Evolutionary conservation across 1,139 yeast genomes (phyloP).

Genomic region (Suhomyces maxii): DNA sequence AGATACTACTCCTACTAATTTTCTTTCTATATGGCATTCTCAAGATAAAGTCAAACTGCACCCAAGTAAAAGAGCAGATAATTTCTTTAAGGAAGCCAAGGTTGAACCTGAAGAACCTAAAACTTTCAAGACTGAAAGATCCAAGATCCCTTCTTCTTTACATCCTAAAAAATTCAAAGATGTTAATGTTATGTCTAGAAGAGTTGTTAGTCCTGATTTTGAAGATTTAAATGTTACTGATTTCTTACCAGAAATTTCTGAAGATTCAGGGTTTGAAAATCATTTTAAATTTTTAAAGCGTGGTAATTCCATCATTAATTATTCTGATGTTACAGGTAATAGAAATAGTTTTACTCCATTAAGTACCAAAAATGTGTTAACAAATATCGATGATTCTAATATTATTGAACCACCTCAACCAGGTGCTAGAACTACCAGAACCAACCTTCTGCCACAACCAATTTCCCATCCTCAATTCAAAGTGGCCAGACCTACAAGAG

Average conservation of each 20-base stretch:
- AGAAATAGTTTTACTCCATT: conserved; percentile 29
- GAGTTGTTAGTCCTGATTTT: conserved; percentile 40
- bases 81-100: conserved; percentile 7
- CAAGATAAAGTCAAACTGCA: conserved; percentile 30
- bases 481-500: conserved; percentile 8
- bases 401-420: conserved; percentile 24
- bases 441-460: conserved; percentile 8
- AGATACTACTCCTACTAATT: conserved; percentile 29
- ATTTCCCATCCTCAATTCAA: conserved; percentile 4
- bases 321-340: conserved; percentile 22
- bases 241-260: conserved; percentile 47
- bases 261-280: conserved; percentile 48
- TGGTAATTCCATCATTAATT: conserved; percentile 19
- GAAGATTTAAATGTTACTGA: conserved; percentile 41
- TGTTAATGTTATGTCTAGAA: conserved; percentile 45
- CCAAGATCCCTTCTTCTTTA: conserved; percentile 24
- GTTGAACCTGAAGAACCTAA: conserved; percentile 1
- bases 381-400: conserved; percentile 22
- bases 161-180: conserved; percentile 40
- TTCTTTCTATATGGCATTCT: conserved; percentile 46
- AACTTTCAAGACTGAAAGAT: conserved; percentile 5
- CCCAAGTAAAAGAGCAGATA: conserved; percentile 13
- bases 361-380: conserved; percentile 31
- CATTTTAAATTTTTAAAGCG: conserved; percentile 33
- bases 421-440: conserved; percentile 4